A percentile compares a stretch with the other conserved stretches of the same genome.
Evolutionary conservation across 768 basidiomycete species (phyloP).

Genomic region (Lentinula boryana): DNA sequence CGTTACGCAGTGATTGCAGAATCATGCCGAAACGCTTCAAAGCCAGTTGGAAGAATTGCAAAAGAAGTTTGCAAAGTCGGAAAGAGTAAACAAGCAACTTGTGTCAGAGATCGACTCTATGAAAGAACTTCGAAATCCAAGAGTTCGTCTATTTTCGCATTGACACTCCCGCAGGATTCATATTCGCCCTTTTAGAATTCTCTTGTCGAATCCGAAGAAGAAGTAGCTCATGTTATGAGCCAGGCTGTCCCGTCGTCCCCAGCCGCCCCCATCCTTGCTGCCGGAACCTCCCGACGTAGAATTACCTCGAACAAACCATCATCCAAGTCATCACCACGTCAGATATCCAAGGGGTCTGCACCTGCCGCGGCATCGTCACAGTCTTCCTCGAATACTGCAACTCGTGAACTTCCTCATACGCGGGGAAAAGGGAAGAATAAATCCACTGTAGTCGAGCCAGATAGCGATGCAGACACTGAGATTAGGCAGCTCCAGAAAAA

Average conservation of each 20-base stretch:
- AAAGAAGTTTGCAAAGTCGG: constrained; percentile 28
- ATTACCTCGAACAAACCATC: constrained; percentile 2
- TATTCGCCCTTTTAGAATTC: background rate
- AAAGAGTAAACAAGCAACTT: constrained; percentile 39
- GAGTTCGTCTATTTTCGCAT: constrained; percentile 11
- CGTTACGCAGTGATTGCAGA: constrained; percentile 21
- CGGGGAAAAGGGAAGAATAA: constrained; percentile 26
- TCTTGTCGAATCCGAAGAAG: constrained; percentile 15
- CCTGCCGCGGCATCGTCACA: constrained; percentile 4
- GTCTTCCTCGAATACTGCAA: too few relatives aligned
- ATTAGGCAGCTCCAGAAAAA: constrained; percentile 5
- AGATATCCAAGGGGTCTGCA: constrained; percentile 11
- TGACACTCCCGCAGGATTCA: background rate
- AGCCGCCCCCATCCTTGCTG: constrained; percentile 10
- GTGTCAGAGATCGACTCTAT: constrained; percentile 33
- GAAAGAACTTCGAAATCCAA: constrained; percentile 24
- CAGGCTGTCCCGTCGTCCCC: constrained; percentile 14
- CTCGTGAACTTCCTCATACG: background rate
- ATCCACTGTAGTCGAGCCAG: constrained; percentile 11
- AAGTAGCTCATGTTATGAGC: constrained; percentile 13
- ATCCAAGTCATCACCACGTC: constrained; percentile 5
- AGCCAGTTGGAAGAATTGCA: constrained; percentile 28
- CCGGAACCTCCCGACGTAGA: constrained; percentile 1
- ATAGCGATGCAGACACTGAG: background rate
- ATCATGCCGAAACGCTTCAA: constrained; percentile 28